Percentiles rank a stretch among this genome's conserved stretches.
Evolutionary conservation across 2,329 filamentous ascomycete genomes (phyloP).

Genomic region (Aureobasidium sp.): DNA sequence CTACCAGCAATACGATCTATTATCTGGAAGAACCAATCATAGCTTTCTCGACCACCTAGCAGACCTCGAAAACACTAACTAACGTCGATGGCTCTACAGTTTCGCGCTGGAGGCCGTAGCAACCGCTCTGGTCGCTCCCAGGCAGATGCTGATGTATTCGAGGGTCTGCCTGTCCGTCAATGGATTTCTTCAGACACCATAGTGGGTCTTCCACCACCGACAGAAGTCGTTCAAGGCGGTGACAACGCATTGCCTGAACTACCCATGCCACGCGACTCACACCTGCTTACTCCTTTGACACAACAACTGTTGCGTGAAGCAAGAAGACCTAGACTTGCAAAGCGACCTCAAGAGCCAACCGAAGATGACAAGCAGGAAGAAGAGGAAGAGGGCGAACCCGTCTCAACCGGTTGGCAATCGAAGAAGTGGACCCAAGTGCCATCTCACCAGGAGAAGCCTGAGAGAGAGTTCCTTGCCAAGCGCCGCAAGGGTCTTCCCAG

Average conservation of each 20-base stretch:
- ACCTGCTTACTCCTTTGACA: slow-evolving; percentile 68
- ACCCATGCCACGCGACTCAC: slow-evolving; percentile 81
- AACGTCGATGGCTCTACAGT: slow-evolving; percentile 32
- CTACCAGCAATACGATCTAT: not conserved
- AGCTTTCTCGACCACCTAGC: not conserved
- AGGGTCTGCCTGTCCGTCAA: slow-evolving; percentile 81
- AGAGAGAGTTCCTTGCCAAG: slow-evolving; percentile 57
- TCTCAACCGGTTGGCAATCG: slow-evolving; percentile 42
- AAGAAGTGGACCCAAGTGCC: slow-evolving; percentile 54
- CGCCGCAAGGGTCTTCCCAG: slow-evolving; percentile 53
- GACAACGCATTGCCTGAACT: slow-evolving; percentile 71
- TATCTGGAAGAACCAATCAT: not conserved
- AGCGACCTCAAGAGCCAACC: slow-evolving; percentile 57
- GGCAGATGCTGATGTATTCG: slow-evolving; percentile 58
- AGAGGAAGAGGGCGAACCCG: slow-evolving; percentile 22
- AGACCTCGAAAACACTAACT: not conserved
- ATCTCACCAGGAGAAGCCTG: slow-evolving; percentile 50
- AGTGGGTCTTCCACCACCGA: slow-evolving; percentile 54
- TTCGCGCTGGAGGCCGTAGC: slow-evolving; percentile 50
- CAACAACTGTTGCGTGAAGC: slow-evolving; percentile 77
- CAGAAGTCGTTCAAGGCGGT: slow-evolving; percentile 52
- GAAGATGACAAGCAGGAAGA: slow-evolving; percentile 53
- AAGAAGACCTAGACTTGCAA: slow-evolving; percentile 68
- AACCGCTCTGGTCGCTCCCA: slow-evolving; percentile 52
- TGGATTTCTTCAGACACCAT: slow-evolving; percentile 56